Base-by-base conservation (phyloP, 2,329 filamentous ascomycete species). In the Cadophora malorum region DNA sequence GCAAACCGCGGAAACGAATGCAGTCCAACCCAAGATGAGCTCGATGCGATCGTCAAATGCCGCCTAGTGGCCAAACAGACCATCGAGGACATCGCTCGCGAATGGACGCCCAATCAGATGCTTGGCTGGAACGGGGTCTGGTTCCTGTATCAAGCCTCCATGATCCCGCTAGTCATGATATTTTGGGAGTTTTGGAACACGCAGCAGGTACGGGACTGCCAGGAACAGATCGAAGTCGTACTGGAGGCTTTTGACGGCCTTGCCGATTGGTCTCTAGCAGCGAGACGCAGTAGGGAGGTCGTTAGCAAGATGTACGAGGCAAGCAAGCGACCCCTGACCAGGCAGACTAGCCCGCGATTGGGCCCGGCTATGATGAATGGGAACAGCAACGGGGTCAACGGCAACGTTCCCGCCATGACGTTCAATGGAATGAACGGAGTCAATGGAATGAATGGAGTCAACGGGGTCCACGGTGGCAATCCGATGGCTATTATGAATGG, bases 91-190 rank as follows among this genome's bases (percentile, higher is more conserved):
- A 92, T 94, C 70, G 85, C 88, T 12, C 82, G 83, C 25, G 90
- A 91, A 70, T 93, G 90, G 81, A 86, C 86, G 56, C 86, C 88
- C 56, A 91, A 92, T 76, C 88, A 93, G 75, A 91, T 94, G 80
- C 88, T 88, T 0, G 91, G 91, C 9, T 94, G 91, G 91, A 92
- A 93, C 76, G 91, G 90, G 0, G 91, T 92, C 2, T 94, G 91
- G 91, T 90, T 93, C 79, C 85, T 92, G 68, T 94, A 93, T 79
- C 91, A 94, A 78, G 91, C 91, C 0, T 88, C 88, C 70, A 92
- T 94, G 89, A 88, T 94, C 9, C 91, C 91, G 0, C 84, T 95
- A 0, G 86, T 95, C 12, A 90, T 87, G 25, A 82, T 94, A 14
- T 93, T 93, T 77, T 90, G 87, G 82, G 89, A 93, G 76, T 83